Percentiles rank a stretch among this genome's conserved stretches.
Conservation (phyloP, 1,284 basidiomycete genomes). For the Stygiomarasmius scandens region DNA sequence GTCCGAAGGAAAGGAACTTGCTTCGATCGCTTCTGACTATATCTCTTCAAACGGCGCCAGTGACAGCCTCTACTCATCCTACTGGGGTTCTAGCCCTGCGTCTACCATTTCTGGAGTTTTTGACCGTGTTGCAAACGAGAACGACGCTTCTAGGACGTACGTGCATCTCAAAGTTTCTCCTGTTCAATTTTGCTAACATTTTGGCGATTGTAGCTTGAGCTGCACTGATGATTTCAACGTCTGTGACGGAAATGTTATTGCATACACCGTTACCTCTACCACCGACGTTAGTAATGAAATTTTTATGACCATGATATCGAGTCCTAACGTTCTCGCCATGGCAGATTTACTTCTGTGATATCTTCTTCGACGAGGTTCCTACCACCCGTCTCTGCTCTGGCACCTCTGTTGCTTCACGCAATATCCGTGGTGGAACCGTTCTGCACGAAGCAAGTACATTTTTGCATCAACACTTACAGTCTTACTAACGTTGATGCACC, state of each 20-base stretch:
- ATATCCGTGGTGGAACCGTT: constrained; percentile 23
- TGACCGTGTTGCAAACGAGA: not conserved
- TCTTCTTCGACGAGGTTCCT: constrained; percentile 24
- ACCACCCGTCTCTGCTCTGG: constrained; percentile 18
- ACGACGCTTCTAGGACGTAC: too few relatives aligned
- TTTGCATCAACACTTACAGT: too few relatives aligned
- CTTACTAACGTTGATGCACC: too few relatives aligned
- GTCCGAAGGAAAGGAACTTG: not conserved
- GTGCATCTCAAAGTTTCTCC: not conserved
- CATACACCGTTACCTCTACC: constrained; percentile 19
- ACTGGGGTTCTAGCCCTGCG: constrained; percentile 17
- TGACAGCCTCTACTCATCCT: not conserved
- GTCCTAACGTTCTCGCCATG: too few relatives aligned
- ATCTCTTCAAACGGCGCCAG: not conserved
- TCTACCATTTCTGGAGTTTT: not conserved
- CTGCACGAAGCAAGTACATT: constrained; percentile 23
- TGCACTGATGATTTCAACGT: constrained; percentile 19
- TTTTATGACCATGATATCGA: too few relatives aligned
- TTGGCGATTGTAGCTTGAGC: too few relatives aligned
- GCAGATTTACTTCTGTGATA: constrained; percentile 24
- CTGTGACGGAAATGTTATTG: constrained; percentile 21
- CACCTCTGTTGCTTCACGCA: constrained; percentile 20
- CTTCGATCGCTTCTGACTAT: not conserved
- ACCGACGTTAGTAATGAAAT: constrained; percentile 18
- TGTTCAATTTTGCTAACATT: too few relatives aligned